Percentiles rank a stretch among this genome's conserved stretches.
phyloP scores from a whole-genome alignment of 805 yeast species.

The Saturnispora dispora region DNA sequence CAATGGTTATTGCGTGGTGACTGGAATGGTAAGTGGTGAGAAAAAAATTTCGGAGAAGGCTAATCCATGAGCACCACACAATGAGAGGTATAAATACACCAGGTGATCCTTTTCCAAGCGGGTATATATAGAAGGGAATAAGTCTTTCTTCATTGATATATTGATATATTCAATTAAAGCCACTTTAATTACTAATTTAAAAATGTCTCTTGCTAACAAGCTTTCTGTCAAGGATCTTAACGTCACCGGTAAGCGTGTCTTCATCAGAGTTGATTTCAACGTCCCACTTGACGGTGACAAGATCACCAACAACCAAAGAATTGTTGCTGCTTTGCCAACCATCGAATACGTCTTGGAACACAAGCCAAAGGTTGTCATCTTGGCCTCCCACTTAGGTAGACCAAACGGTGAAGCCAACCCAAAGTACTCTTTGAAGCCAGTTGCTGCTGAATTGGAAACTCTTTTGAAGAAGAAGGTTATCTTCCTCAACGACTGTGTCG shows the following conservation, averaged over 20 bases:
- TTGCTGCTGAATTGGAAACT: constrained; percentile 77
- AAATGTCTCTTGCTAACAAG: constrained; percentile 89
- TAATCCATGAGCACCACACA: neutral
- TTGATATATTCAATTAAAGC: neutral
- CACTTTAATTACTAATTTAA: constrained; percentile 1
- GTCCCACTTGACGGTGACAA: constrained; percentile 92
- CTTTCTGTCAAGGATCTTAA: constrained; percentile 86
- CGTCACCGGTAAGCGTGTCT: constrained; percentile 87
- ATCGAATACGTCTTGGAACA: constrained; percentile 89
- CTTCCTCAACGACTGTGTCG: constrained; percentile 89
- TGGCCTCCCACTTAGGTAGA: constrained; percentile 98
- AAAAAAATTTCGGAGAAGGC: neutral
- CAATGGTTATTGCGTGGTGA: neutral
- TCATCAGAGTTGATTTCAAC: constrained; percentile 96
- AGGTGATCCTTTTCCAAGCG: neutral
- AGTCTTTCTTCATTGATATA: neutral
- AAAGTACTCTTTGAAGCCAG: constrained; percentile 90
- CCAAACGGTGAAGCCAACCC: constrained; percentile 89
- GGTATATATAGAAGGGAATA: neutral
- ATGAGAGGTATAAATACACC: neutral
- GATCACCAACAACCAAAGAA: constrained; percentile 99
- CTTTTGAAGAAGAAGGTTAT: constrained; percentile 66
- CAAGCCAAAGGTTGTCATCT: constrained; percentile 81
- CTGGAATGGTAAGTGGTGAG: neutral
- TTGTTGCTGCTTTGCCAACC: constrained; percentile 98